A percentile compares a stretch with the other conserved stretches of the same genome.
phyloP scores from a whole-genome alignment of 2,329 filamentous ascomycete genomes.

The Alternaria conjuncta region DNA sequence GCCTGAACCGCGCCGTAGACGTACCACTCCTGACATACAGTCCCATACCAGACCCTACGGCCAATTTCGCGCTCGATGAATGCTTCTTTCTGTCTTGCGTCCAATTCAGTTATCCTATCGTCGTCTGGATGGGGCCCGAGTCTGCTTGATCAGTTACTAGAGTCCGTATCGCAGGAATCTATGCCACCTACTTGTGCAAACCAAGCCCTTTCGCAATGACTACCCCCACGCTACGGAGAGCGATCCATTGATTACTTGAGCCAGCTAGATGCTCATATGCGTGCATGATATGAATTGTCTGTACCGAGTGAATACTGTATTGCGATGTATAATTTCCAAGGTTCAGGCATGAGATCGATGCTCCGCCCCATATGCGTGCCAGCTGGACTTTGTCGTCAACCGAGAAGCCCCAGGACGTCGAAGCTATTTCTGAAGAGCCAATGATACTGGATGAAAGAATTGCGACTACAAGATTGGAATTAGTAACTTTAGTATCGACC shows the following conservation, averaged over 20 bases:
- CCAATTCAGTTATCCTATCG: slow-evolving; percentile 19
- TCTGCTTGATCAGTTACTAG: slow-evolving; percentile 9
- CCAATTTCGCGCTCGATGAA: slow-evolving; percentile 47
- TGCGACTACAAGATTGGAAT: slow-evolving; percentile 40
- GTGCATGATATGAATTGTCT: slow-evolving; percentile 58
- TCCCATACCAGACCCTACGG: slow-evolving; percentile 49
- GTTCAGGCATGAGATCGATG: slow-evolving; percentile 54
- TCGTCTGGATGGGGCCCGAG: slow-evolving; percentile 38
- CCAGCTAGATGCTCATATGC: slow-evolving; percentile 59
- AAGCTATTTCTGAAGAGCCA: slow-evolving; percentile 46
- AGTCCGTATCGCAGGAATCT: neutral
- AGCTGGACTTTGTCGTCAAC: slow-evolving; percentile 51
- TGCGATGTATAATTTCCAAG: slow-evolving; percentile 55
- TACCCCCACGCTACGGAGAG: slow-evolving; percentile 54
- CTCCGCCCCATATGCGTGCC: slow-evolving; percentile 56
- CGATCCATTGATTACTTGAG: slow-evolving; percentile 56
- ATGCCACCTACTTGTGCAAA: slow-evolving; percentile 45
- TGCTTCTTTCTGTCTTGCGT: slow-evolving; percentile 31
- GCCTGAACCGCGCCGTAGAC: neutral
- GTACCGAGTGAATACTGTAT: slow-evolving; percentile 46
- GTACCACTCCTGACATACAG: slow-evolving; percentile 52
- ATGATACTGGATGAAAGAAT: slow-evolving; percentile 54
- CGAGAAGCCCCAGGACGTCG: slow-evolving; percentile 54
- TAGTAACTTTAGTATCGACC: neutral
- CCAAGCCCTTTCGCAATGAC: slow-evolving; percentile 58